Base-by-base conservation (phyloP, 441 rosid genomes). In the Aquilaria agallochum region DNA sequence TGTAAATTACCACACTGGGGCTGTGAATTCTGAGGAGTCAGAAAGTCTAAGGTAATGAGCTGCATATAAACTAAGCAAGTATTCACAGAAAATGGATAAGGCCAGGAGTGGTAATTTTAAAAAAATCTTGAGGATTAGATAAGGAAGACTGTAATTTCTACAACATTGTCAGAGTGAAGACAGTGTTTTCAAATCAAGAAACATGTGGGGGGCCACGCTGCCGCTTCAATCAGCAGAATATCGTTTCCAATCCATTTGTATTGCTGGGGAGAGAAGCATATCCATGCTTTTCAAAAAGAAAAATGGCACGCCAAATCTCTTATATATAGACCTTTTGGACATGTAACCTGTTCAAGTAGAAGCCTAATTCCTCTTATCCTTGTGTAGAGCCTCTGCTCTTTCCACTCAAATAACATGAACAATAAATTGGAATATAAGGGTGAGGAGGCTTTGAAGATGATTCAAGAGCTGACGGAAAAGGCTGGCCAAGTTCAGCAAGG, bases 401-500 rank as follows among this genome's bases (percentile, higher is more conserved):
- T 59, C 46, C 27, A 45, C 64, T 34, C 31, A 14, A 48, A 59
- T 54, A 56, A 52, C 40, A 89, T 92, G 98, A 87, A 84, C 61
- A 79, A 70, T 74, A 84, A 79, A 72, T 66, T 86, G 75, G 85
- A 75, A 62, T 81, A 81, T 68, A 83, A 75, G 66, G 98, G 93
- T 36, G 78, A 78, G 50, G 85, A 77, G 71, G 92, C 93, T 31
- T 67, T 87, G 61, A 73, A 68, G 72, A 93, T 86, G 83, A 83
- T 89, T 36, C 96, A 86, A 80, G 78, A 69, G 72, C 82, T 89
- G 55, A 87, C 96, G n/a, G 60, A 76, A 8, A 76, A 81, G 49
- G 92, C 92, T 49, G 88, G 63, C 60, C 78, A 77, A 70, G 86
- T 86, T 50, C 98, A 89, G 71, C 79, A 76, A 51, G 72, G 68